Evolutionary conservation across 2,329 filamentous ascomycete genomes (phyloP), one percentile per base, ranked within the genome.

Genomic region (Polytolypa hystricis): DNA sequence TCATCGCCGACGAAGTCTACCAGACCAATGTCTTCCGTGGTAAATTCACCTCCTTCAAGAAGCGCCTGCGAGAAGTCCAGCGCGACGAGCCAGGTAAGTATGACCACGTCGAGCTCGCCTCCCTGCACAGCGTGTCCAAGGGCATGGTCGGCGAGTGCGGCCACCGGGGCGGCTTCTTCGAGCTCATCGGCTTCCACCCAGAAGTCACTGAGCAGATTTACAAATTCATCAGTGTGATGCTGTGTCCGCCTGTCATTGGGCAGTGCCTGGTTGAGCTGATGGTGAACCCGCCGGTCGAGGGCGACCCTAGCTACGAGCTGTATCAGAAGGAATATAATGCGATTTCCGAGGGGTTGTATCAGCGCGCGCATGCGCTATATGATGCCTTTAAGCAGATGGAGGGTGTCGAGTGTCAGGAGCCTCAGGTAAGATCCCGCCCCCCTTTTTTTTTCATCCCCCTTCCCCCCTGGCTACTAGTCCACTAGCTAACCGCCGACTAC

Each of bases 61-160:
- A 82, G 51, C 78, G 81, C 27, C 74, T 98, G 34, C 77, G 87
- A 45, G 56, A 81, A 49, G 67, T 96, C 52, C 89, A 96, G 61
- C 70, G 80, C 59, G 65, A 80, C 55, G 62, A 70, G 30, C 75
- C 81, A 1, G 82, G 77, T 53, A 79, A 77, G 58, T 96, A 85
- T 65, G 83, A 93, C 62, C 60, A 74, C 48, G 69, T 98, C 42
- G 87, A 96, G 67, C 76, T 98, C 40, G 89, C 81, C 33, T 94
- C 85, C 35, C 71, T 98, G 47, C 89, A 98, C 71, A 89, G 81
- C 52, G 73, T 93, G 38, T 94, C 85, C 57, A 98, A 98, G 74
- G 91, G 91, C 53, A 96, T 98, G 87, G 84, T 95, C 6, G 91
- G 91, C 56, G 91, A 98, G 69, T 98, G 91, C 60, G 91, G 91